phyloP scores from a whole-genome alignment of 306 rosid species.

The Heteromeles arbutifolia region DNA sequence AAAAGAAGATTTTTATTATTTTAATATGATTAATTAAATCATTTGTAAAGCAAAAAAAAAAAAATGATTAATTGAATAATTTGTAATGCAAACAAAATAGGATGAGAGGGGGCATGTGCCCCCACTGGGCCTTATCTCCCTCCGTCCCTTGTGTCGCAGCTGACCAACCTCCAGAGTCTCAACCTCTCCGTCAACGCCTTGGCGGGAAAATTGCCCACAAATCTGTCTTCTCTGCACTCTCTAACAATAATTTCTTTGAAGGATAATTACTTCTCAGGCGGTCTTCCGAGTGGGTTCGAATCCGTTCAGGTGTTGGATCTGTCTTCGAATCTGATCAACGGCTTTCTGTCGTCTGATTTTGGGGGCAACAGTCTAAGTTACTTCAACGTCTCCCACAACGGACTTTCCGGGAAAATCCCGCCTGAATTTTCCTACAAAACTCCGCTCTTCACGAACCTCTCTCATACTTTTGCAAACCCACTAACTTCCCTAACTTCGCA shows the following conservation, averaged over 20 bases:
- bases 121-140: too few relatives aligned
- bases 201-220: constrained; percentile 53
- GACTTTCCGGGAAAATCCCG: constrained; percentile 52
- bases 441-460: constrained; percentile 4
- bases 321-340: constrained; percentile 68
- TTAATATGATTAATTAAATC: too few relatives aligned
- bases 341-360: constrained; percentile 52
- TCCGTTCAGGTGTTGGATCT: constrained; percentile 54
- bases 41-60: too few relatives aligned
- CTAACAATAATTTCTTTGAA: constrained; percentile 39
- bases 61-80: too few relatives aligned
- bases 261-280: constrained; percentile 58
- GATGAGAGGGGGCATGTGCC: too few relatives aligned
- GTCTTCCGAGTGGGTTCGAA: constrained; percentile 34
- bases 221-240: constrained; percentile 34
- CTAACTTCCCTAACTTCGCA: too few relatives aligned
- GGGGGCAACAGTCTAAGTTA: constrained; percentile 40
- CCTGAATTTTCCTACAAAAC: constrained; percentile 34
- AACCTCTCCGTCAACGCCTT: constrained; percentile 77
- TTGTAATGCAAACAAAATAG: too few relatives aligned
- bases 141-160: constrained; percentile 6
- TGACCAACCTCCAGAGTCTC: constrained; percentile 35
- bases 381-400: constrained; percentile 61
- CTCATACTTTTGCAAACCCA: too few relatives aligned
- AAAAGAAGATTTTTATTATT: too few relatives aligned